A percentile compares a stretch with the other conserved stretches of the same genome.
These are phyloP conservation scores for Phanerodontia chrysosporium DNA, from an alignment of 768 basidiomycete genomes.

Conservation along the genomic window DNA sequence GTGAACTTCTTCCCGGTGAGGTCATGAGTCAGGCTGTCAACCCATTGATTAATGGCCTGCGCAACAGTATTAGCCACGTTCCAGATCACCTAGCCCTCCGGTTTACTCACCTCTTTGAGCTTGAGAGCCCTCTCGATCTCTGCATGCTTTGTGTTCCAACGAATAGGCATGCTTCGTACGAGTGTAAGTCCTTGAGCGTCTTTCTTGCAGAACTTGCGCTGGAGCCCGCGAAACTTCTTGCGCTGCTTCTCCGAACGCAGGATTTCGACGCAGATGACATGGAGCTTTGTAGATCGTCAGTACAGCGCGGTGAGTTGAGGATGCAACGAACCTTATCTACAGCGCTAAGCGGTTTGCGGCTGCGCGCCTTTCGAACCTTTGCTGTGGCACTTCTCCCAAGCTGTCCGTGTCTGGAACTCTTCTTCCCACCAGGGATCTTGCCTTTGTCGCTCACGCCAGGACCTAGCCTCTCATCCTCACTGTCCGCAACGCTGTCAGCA, in stretches of 20 bases:
- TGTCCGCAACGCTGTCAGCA: no score
- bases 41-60: constrained; percentile 3
- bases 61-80: no score
- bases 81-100: background rate
- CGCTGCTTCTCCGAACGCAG: background rate
- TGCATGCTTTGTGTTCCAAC: constrained; percentile 5
- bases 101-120: background rate
- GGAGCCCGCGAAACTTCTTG: background rate
- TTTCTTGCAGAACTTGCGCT: background rate
- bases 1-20: background rate
- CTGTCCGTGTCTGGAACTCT: no score
- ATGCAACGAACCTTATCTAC: constrained; percentile 1
- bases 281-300: background rate
- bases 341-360: background rate
- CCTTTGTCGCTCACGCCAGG: no score
- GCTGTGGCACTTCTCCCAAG: background rate
- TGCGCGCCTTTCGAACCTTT: background rate
- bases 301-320: background rate
- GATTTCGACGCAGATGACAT: background rate
- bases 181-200: background rate
- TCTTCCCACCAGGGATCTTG: no score
- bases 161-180: constrained; percentile 3
- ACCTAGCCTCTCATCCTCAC: no score
- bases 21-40: background rate
- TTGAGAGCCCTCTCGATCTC: background rate